Base-by-base conservation (phyloP, 1,284 basidiomycete genomes). In the Ceraceosorus guamensis region DNA sequence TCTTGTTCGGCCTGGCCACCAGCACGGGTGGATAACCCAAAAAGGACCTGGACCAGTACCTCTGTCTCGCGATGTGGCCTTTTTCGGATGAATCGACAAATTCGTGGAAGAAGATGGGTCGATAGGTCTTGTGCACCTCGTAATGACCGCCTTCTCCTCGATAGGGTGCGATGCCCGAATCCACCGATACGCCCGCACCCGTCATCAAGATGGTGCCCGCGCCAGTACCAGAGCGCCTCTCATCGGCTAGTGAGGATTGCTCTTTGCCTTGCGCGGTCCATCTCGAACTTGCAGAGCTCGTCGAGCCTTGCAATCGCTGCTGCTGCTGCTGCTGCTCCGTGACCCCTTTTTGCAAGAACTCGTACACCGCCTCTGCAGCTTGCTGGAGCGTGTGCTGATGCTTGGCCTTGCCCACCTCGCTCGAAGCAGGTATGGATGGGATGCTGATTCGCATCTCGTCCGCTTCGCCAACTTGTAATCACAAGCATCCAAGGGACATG, bases 41-140 rank as follows among this genome's bases (percentile, higher is more conserved):
- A 63, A 69, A 77, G 14, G 70, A 73, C 6, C 74, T 66, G 4
- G 71, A 65, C 63, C 70, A 77, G 61, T 77, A 77, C 5, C 75
- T 60, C 16, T 70, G 68, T 51, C 68, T 50, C 13, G 49, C 46
- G 5, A 18, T 30, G 30, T 71, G 66, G 7, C 72, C 70, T 32
- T 61, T 60, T 7, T 61, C 58, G 1, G 59, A 48, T n/a, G 48
- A 8, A 33, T 70, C 60, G 46, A 61, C 57, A 35, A 76, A 77
- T 56, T 72, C 71, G 50, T 74, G 71, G 51, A 64, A 75, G 50
- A 70, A 77, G 55, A 77, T 76, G 1, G 75, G 75, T 1, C 74
- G 53, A 48, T 74, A 75, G 1, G 68, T 65, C 48, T 66, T 67
- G 58, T 76, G 67, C 4, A 71, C 61, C 10, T 57, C 53, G 50